Evolutionary conservation across 2,329 filamentous ascomycete species (phyloP), one percentile per base, ranked within the genome.

Genomic region (Cercospora zeae-maydis): DNA sequence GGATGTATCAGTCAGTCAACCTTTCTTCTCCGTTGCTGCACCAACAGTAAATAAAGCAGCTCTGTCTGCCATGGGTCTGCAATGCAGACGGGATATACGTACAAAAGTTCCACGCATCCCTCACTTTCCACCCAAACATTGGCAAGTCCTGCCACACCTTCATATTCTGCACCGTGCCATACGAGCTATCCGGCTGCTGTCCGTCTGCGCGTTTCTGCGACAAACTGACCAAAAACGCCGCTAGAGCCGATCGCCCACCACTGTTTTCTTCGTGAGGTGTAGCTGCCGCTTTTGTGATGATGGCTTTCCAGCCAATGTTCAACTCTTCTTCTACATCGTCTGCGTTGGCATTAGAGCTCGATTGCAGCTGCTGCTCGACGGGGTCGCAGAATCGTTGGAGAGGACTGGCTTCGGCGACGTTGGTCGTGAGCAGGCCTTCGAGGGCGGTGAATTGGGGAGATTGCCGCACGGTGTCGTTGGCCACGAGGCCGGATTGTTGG

Each of bases 81-180:
- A 24, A 45, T 33, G 16, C 39, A 13, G 8, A 39, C 10, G 2
- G 47, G n/a, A 14, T 30, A 14, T 16, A 36, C 66, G 47, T 63
- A 72, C 71, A 65, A 30, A 66, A 62, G 37, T 74, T 72, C 73
- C 72, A 75, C 2, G 67, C 69, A 57, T 75, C 72, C 42, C 73
- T 68, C 63, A 73, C 66, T 61, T 69, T 53, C 60, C 69, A 69
- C 1, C 73, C 72, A 39, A 75, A 70, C 8, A 69, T 58, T 7
- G 72, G 72, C 19, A 74, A 59, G 21, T 74, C 72, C 51, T 58
- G 63, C 72, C 72, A 74, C 1, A 74, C 63, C 1, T 55, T 65
- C 63, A 68, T 67, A 16, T 60, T 66, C 42, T 72, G 66, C 33
- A 73, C 66, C 11, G 45, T 45, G 13, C 57, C 57, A 59, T 59